phyloP scores from a whole-genome alignment of 2,329 filamentous ascomycete species.

The Exophiala mesophila region DNA sequence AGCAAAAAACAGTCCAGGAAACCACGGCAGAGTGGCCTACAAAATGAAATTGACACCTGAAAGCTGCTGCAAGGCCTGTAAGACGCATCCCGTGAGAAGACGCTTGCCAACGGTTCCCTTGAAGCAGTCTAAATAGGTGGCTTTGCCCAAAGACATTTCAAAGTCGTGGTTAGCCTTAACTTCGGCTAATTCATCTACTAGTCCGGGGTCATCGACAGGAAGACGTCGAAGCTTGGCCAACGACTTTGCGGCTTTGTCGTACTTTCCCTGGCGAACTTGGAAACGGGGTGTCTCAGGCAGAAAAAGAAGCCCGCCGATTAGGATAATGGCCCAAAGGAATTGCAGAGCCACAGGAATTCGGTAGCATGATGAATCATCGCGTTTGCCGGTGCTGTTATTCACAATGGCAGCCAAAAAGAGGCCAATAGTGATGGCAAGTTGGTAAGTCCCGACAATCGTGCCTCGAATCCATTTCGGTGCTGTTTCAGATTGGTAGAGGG shows the following conservation, averaged over 20 bases:
- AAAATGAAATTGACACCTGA: slow-evolving; percentile 42
- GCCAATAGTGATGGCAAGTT: slow-evolving; percentile 44
- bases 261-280: slow-evolving; percentile 50
- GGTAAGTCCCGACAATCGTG: slow-evolving; percentile 41
- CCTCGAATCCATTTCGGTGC: slow-evolving; percentile 43
- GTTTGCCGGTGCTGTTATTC: slow-evolving; percentile 32
- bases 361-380: slow-evolving; percentile 34
- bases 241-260: slow-evolving; percentile 46
- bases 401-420: slow-evolving; percentile 45
- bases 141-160: slow-evolving; percentile 25
- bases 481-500: slow-evolving; percentile 44
- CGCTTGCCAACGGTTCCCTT: slow-evolving; percentile 33
- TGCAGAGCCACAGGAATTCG: slow-evolving; percentile 51
- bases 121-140: slow-evolving; percentile 33
- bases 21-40: slow-evolving; percentile 9
- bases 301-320: slow-evolving; percentile 50
- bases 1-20: background rate
- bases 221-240: slow-evolving; percentile 53
- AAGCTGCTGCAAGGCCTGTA: slow-evolving; percentile 47
- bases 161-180: slow-evolving; percentile 42
- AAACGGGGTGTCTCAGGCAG: slow-evolving; percentile 55
- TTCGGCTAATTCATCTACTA: slow-evolving; percentile 47
- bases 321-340: slow-evolving; percentile 51
- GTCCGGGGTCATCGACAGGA: slow-evolving; percentile 48
- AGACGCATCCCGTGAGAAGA: slow-evolving; percentile 34